Evolutionary conservation across 2,329 filamentous ascomycete species (phyloP).

Genomic region (Penicillium sp.): DNA sequence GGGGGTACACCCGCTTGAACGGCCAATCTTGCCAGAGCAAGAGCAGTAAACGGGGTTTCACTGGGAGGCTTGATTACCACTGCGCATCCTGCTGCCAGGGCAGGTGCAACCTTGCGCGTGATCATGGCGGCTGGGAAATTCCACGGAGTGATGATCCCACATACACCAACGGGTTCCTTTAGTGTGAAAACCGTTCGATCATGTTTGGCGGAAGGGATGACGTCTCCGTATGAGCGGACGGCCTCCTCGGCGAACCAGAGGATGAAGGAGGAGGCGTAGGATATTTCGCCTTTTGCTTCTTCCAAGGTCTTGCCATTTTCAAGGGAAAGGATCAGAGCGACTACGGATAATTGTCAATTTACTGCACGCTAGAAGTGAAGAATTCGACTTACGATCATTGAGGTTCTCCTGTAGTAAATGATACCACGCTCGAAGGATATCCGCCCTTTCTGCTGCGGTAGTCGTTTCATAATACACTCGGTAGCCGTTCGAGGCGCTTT

Average conservation of each 20-base stretch:
- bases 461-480: constrained; percentile 63
- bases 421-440: too few species aligned
- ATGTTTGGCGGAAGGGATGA: constrained; percentile 52
- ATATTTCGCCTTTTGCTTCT: constrained; percentile 54
- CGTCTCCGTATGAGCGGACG: constrained; percentile 52
- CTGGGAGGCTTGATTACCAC: constrained; percentile 38
- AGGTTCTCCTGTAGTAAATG: too few species aligned
- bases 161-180: constrained; percentile 83
- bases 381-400: too few species aligned
- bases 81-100: constrained; percentile 39
- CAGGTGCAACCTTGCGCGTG: constrained; percentile 35
- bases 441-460: too few species aligned
- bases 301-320: constrained; percentile 64
- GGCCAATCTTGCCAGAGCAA: constrained; percentile 29
- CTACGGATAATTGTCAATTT: constrained; percentile 55
- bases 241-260: constrained; percentile 60
- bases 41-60: constrained; percentile 35
- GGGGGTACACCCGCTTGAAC: constrained; percentile 35
- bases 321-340: constrained; percentile 57
- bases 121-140: constrained; percentile 85
- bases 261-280: constrained; percentile 54
- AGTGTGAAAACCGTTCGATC: constrained; percentile 76
- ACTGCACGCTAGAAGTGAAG: too few species aligned
- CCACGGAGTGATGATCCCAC: constrained; percentile 83
- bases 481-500: constrained; percentile 46